phyloP scores from a whole-genome alignment of 2,329 filamentous ascomycete species.

The Colletotrichum camelliae region DNA sequence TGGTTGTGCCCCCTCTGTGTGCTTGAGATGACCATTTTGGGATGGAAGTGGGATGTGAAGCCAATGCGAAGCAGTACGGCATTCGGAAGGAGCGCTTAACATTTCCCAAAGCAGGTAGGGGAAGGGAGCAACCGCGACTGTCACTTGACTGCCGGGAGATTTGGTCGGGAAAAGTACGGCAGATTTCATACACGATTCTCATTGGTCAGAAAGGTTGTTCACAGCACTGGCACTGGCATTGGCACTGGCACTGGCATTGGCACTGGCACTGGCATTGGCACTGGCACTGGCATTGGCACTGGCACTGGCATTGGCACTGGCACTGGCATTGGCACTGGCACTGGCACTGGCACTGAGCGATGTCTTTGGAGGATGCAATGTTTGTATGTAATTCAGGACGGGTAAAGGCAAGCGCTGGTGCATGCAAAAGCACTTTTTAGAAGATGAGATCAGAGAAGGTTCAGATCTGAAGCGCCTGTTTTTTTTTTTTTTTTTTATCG shows the following conservation, averaged over 20 bases:
- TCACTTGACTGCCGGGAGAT: neutral
- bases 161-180: neutral
- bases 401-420: neutral
- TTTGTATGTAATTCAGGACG: neutral
- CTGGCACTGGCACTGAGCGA: neutral
- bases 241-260: no score
- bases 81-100: slow-evolving; percentile 16
- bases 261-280: neutral
- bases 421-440: neutral
- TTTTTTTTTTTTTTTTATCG: neutral
- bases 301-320: neutral
- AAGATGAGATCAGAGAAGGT: neutral
- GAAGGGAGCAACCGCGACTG: slow-evolving; percentile 19
- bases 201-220: neutral
- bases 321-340: no score
- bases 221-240: no score
- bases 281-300: neutral
- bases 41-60: slow-evolving; percentile 3
- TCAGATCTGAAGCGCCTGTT: neutral
- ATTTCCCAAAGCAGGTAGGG: neutral
- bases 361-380: neutral
- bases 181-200: neutral
- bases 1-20: neutral
- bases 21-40: slow-evolving; percentile 12
- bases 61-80: slow-evolving; percentile 7